phyloP scores from a whole-genome alignment of 2,329 filamentous ascomycete species.

The Periconia sp. region DNA sequence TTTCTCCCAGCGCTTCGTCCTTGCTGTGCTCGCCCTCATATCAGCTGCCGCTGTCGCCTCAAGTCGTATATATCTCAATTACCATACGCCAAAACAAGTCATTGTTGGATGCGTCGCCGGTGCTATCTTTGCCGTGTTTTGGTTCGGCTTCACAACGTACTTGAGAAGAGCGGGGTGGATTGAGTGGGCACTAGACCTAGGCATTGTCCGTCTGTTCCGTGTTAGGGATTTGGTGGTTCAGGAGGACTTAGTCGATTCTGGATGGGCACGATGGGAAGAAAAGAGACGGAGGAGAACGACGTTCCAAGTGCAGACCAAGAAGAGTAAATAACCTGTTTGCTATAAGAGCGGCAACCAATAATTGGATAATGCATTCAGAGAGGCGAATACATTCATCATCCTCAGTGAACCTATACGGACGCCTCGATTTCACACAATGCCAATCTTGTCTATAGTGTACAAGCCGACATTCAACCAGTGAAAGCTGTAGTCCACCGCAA shows the following conservation, averaged over 20 bases:
- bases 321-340: constrained; percentile 30
- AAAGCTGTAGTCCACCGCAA: constrained; percentile 5
- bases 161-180: constrained; percentile 73
- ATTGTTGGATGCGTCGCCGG: constrained; percentile 79
- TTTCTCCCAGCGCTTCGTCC: constrained; percentile 63
- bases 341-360: too few species aligned
- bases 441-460: constrained; percentile 1
- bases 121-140: constrained; percentile 70
- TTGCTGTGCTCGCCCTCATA: constrained; percentile 52
- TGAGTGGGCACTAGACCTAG: constrained; percentile 72
- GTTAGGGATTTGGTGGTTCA: constrained; percentile 83
- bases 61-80: constrained; percentile 88
- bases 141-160: constrained; percentile 77
- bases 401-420: too few species aligned
- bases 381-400: too few species aligned
- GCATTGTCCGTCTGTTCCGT: constrained; percentile 69
- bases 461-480: constrained; percentile 10
- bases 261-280: constrained; percentile 90
- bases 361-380: too few species aligned
- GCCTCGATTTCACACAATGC: too few species aligned
- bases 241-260: constrained; percentile 88
- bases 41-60: constrained; percentile 66
- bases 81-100: constrained; percentile 90
- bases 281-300: constrained; percentile 39
- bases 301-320: constrained; percentile 33